These are phyloP conservation scores for Pichia californica DNA, from an alignment of 805 yeast genomes.

Conservation along the genomic window DNA sequence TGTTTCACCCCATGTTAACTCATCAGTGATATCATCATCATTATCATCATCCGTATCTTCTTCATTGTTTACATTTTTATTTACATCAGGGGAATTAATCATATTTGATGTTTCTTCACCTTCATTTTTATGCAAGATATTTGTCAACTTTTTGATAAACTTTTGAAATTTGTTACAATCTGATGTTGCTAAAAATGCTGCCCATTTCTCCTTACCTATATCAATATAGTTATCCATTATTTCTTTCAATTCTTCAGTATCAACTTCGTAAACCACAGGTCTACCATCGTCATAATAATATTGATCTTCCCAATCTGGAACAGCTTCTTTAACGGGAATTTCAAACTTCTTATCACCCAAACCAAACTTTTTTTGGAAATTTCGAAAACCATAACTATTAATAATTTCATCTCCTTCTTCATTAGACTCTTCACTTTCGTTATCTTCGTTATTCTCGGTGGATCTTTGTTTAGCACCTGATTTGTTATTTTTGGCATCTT, in stretches of 20 bases:
- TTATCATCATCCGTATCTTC: neutral
- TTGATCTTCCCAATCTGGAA: conserved; percentile 16
- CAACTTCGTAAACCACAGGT: conserved; percentile 19
- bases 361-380: conserved; percentile 1
- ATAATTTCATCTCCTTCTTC: neutral
- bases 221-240: conserved; percentile 17
- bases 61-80: conserved; percentile 9
- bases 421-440: too few relatives aligned
- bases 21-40: neutral
- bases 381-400: conserved; percentile 1
- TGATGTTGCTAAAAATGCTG: conserved; percentile 23
- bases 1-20: too few relatives aligned
- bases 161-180: conserved; percentile 21
- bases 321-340: conserved; percentile 24
- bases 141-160: conserved; percentile 15
- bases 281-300: conserved; percentile 18
- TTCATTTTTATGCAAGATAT: conserved; percentile 1
- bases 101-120: too few relatives aligned
- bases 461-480: too few relatives aligned
- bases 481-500: neutral
- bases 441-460: too few relatives aligned
- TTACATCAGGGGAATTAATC: too few relatives aligned
- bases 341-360: conserved; percentile 8
- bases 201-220: conserved; percentile 25
- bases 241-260: conserved; percentile 20